Percentiles rank a stretch among this genome's conserved stretches.
Conservation (phyloP, 495 filamentous ascomycete genomes). For the Aspergillus diversus region DNA sequence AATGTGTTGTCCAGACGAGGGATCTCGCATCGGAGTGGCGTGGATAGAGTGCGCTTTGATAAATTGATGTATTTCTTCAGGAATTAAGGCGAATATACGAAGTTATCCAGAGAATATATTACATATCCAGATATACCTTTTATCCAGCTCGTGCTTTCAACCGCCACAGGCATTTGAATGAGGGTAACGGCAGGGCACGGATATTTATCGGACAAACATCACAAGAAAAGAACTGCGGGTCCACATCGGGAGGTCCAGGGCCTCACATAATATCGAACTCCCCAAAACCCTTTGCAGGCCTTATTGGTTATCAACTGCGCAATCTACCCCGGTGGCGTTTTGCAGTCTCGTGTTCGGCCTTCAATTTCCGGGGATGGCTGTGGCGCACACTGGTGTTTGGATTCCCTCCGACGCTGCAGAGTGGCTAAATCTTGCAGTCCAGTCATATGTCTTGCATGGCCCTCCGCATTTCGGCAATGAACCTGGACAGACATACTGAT, state of each 20-base stretch:
- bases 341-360: background rate
- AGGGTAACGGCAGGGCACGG: constrained; percentile 1
- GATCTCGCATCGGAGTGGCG: no score
- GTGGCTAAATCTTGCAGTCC: background rate
- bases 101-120: no score
- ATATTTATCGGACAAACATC: constrained; percentile 7
- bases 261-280: background rate
- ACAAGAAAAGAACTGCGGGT: background rate
- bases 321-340: background rate
- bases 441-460: background rate
- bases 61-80: no score
- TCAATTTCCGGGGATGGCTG: background rate
- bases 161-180: no score
- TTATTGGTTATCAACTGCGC: background rate
- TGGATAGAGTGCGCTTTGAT: no score
- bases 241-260: background rate
- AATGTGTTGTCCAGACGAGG: no score
- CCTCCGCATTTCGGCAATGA: background rate
- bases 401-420: background rate
- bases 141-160: no score
- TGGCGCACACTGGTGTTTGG: background rate
- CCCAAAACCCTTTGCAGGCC: background rate
- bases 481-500: background rate
- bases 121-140: no score
- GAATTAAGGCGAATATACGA: no score